Evolutionary conservation across 805 yeast genomes (phyloP).

Genomic region (Cyberlindnera lachancei): DNA sequence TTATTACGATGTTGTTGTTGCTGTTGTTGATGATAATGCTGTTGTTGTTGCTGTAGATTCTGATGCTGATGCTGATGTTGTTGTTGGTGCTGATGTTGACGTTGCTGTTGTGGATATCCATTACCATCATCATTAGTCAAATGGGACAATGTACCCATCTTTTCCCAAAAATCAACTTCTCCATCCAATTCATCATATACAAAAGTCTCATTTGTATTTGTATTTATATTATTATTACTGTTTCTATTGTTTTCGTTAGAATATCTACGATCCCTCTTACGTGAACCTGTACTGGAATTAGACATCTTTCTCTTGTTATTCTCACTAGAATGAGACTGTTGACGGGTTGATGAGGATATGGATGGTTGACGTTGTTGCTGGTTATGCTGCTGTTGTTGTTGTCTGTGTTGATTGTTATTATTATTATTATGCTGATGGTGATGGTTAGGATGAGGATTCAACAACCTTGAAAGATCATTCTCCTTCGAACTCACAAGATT

Average conservation of each 20-base stretch:
- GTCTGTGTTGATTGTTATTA: slow-evolving; percentile 5
- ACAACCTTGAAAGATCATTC: not conserved
- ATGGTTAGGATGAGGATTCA: slow-evolving; percentile 1
- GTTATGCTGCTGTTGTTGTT: slow-evolving; percentile 6
- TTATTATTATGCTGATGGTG: not conserved
- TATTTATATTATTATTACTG: slow-evolving; percentile 4
- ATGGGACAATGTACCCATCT: slow-evolving; percentile 50
- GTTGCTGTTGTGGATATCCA: no score
- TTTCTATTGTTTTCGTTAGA: not conserved
- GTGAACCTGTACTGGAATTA: slow-evolving; percentile 14
- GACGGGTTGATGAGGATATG: no score
- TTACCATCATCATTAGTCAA: slow-evolving; percentile 1
- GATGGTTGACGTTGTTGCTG: no score
- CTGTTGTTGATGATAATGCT: no score
- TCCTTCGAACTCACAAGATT: slow-evolving; percentile 25
- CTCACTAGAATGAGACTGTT: no score
- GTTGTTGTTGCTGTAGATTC: no score
- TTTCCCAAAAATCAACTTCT: slow-evolving; percentile 66
- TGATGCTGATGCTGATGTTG: no score
- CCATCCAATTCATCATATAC: slow-evolving; percentile 50
- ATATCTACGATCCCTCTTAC: slow-evolving; percentile 4
- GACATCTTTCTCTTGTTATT: slow-evolving; percentile 14
- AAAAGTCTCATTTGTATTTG: no score
- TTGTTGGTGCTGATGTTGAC: no score
- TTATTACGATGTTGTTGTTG: no score